A percentile compares a stretch with the other conserved stretches of the same genome.
phyloP scores from a whole-genome alignment of 2,329 filamentous ascomycete genomes.

The Penicillium oxalicum region DNA sequence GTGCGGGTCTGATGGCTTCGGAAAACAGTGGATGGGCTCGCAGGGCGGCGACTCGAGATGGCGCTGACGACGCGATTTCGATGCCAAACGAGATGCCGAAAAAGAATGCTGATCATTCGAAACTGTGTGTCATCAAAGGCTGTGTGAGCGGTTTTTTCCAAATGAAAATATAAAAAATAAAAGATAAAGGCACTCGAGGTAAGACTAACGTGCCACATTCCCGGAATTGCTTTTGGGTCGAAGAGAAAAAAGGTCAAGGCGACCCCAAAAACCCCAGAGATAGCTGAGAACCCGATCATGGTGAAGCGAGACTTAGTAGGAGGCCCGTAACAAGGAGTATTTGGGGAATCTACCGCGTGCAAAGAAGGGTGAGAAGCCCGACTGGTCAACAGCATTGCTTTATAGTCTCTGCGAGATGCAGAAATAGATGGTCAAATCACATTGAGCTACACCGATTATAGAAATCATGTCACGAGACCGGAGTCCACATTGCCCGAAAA shows the following conservation, averaged over 20 bases:
- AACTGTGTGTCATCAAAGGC: not conserved
- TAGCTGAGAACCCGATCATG: not conserved
- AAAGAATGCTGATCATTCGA: not conserved
- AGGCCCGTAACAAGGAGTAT: too few relatives aligned
- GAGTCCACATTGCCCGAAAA: too few relatives aligned
- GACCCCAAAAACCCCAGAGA: not conserved
- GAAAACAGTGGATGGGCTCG: not conserved
- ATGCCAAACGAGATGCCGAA: not conserved
- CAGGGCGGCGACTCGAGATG: not conserved
- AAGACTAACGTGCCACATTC: constrained; percentile 2
- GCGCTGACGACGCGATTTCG: not conserved
- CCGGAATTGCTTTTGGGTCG: not conserved
- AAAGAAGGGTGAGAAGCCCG: too few relatives aligned
- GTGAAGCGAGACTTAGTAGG: not conserved
- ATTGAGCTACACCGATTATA: too few relatives aligned
- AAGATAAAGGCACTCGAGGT: not conserved
- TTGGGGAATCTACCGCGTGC: too few relatives aligned
- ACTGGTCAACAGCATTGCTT: too few relatives aligned
- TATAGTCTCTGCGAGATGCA: too few relatives aligned
- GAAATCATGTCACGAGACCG: too few relatives aligned
- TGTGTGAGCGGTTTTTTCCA: too few relatives aligned
- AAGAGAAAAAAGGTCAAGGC: not conserved
- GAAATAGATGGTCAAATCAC: too few relatives aligned
- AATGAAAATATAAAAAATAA: not conserved
- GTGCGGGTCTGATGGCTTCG: not conserved